Evolutionary conservation across 2,329 filamentous ascomycete species (phyloP), one percentile per base, ranked within the genome.

Genomic region (Capronia epimyces): DNA sequence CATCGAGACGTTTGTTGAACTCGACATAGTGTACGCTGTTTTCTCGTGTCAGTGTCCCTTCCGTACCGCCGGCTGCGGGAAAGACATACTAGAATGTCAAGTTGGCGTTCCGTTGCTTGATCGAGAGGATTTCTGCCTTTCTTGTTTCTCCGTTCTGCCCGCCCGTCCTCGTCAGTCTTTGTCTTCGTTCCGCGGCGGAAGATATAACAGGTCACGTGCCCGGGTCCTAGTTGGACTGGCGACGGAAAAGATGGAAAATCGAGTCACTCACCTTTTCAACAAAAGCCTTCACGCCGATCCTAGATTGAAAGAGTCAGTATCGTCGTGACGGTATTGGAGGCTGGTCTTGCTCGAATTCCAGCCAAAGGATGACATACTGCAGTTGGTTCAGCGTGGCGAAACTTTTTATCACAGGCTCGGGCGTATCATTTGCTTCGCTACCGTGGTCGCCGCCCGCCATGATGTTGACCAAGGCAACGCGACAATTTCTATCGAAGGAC

Each of bases 121-220:
- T 94, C 52, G 89, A 93, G n/a, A 98, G 75, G 57, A 98, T 95
- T 69, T 98, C 93, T 62, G 93, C 93, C 72, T 93, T 89, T 62
- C 93, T 84, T 55, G 86, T 79, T 64, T 90, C 83, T 54, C 89
- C 89, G 68, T 95, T 80, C 80, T 84, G 61, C 9, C 7, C 13
- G 20, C 21, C 7, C 15, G 6, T 18, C 34, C 36, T 2, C 8
- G 20, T 57, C 32, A 60, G 10, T 41, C 34, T 7, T 37, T 20
- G 34, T 13, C 3, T 13, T 18, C 34, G 16, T 29, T 29, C 13
- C 45, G 47, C 2, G 24, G 34, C 56, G 54, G 43, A 42, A 20
- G 31, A 16, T 2, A 20, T 27, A 32, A 9, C 9, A 24, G 36
- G 50, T 61, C 59, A 64, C 55, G 59, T 60, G 59, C 49, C 5